Evolutionary conservation across 2,329 filamentous ascomycete genomes (phyloP).

Genomic region (Xylariaceae sp.): DNA sequence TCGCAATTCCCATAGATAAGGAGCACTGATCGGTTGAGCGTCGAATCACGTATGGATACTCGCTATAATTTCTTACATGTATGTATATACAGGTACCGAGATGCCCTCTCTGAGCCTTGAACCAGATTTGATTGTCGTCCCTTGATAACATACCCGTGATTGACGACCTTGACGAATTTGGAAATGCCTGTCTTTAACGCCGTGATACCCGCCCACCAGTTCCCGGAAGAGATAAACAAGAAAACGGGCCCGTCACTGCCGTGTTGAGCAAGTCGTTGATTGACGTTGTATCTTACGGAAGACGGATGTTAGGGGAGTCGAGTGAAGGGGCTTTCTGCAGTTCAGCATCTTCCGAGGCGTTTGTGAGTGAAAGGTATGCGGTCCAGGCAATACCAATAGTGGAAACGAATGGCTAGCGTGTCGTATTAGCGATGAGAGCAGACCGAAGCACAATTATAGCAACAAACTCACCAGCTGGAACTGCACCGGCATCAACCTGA

Average conservation of each 20-base stretch:
- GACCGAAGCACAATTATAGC: not conserved
- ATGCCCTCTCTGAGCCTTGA: slow-evolving; percentile 1
- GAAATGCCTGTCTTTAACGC: slow-evolving; percentile 9
- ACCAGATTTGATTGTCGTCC: slow-evolving; percentile 9
- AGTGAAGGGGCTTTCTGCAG: slow-evolving; percentile 31
- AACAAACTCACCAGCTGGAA: slow-evolving; percentile 82
- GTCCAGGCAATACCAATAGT: slow-evolving; percentile 97
- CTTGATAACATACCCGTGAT: not conserved
- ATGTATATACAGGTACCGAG: slow-evolving; percentile 8
- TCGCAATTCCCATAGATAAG: not conserved
- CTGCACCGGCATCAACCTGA: slow-evolving; percentile 90
- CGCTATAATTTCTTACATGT: slow-evolving; percentile 11
- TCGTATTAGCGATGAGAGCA: slow-evolving; percentile 5
- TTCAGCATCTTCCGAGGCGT: slow-evolving; percentile 74
- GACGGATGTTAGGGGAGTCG: slow-evolving; percentile 42
- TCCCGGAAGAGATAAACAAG: slow-evolving; percentile 4
- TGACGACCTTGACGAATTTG: slow-evolving; percentile 1
- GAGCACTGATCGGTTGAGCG: too few species aligned
- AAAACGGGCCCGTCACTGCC: not conserved
- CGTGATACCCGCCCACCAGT: slow-evolving; percentile 13
- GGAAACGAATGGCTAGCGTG: slow-evolving; percentile 83
- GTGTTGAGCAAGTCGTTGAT: not conserved
- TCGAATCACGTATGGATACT: not conserved
- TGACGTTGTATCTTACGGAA: slow-evolving; percentile 24
- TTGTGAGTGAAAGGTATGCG: slow-evolving; percentile 90